Conservation (phyloP, 306 rosid species). For the Vicia faba region DNA sequence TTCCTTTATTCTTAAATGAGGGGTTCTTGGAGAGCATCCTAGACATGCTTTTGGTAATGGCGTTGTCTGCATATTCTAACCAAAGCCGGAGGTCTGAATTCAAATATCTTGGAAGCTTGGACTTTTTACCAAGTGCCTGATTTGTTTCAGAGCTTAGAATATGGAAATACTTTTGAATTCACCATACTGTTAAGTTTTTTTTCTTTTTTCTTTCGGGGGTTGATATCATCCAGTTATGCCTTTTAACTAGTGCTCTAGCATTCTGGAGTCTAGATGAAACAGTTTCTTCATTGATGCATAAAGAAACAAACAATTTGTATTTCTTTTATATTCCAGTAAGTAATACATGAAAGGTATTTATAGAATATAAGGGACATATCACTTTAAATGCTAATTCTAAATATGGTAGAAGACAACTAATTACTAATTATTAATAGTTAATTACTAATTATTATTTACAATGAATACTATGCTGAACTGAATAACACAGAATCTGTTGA, state of each 20-base stretch:
- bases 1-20: conserved; percentile 14
- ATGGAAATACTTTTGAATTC: neutral
- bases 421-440: too few relatives aligned
- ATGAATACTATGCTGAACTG: too few relatives aligned
- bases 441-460: too few relatives aligned
- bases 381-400: too few relatives aligned
- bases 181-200: neutral
- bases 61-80: conserved; percentile 12
- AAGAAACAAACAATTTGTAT: too few relatives aligned
- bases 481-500: too few relatives aligned
- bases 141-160: conserved; percentile 6
- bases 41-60: conserved; percentile 29
- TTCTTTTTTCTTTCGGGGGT: neutral
- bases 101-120: conserved; percentile 11
- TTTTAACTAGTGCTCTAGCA: conserved; percentile 6
- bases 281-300: conserved; percentile 3
- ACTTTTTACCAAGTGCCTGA: neutral
- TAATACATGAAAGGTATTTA: too few relatives aligned
- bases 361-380: too few relatives aligned
- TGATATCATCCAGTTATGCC: conserved; percentile 14
- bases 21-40: conserved; percentile 20
- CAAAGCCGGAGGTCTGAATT: neutral
- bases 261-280: conserved; percentile 22
- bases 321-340: too few relatives aligned
- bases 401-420: too few relatives aligned